phyloP scores from a whole-genome alignment of 2,329 filamentous ascomycete species.

The Trichoderma gracile region DNA sequence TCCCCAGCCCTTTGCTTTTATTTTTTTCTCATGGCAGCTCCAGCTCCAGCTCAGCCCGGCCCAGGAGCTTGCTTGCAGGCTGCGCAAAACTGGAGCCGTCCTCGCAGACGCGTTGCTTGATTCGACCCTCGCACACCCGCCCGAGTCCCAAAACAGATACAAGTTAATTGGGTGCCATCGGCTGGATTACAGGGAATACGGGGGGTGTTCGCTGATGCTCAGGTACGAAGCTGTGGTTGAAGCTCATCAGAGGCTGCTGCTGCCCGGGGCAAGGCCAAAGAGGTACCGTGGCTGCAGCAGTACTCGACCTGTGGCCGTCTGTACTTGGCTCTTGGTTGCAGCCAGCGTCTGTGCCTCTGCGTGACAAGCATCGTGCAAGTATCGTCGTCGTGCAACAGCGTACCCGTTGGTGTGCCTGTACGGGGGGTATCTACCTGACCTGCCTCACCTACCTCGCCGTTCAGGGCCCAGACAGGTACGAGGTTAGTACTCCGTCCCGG shows the following conservation, averaged over 20 bases:
- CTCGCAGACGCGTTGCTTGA: slow-evolving; percentile 16
- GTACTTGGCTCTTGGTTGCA: too few species aligned
- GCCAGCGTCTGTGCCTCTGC: too few species aligned
- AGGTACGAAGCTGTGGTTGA: slow-evolving; percentile 17
- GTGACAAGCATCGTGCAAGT: not conserved
- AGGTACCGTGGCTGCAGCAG: not conserved
- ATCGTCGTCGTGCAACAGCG: not conserved
- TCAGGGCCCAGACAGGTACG: not conserved
- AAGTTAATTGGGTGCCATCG: slow-evolving; percentile 16
- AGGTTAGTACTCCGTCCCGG: not conserved
- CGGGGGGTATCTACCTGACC: too few species aligned
- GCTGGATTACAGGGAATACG: slow-evolving; percentile 15
- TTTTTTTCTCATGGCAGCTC: not conserved
- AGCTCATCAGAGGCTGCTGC: not conserved
- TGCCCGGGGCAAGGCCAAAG: too few species aligned
- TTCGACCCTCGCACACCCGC: slow-evolving; percentile 13
- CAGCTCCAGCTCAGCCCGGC: slow-evolving; percentile 24
- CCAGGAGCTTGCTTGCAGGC: slow-evolving; percentile 25
- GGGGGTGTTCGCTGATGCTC: slow-evolving; percentile 5
- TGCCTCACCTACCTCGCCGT: slow-evolving; percentile 7
- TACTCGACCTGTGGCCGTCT: not conserved
- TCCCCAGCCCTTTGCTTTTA: slow-evolving; percentile 13
- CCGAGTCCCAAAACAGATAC: slow-evolving; percentile 16
- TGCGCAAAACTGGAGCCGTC: slow-evolving; percentile 16
- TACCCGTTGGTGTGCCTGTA: not conserved